phyloP scores from a whole-genome alignment of 345 rosid species.

The Conringia planisiliqua region DNA sequence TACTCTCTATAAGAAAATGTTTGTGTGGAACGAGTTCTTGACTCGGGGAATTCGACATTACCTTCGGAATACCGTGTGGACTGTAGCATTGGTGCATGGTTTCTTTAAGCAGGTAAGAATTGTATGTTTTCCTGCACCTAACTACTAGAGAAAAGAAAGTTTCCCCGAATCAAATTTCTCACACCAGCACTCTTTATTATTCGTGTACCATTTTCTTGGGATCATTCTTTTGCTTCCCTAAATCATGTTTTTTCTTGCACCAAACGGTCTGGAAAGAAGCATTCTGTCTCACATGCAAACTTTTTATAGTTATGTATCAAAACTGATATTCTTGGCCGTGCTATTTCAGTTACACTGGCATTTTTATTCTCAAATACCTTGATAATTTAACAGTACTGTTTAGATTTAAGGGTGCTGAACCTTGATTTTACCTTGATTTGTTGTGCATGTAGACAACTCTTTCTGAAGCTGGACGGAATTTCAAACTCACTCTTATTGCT shows the following conservation, averaged over 20 bases:
- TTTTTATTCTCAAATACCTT: constrained; percentile 1
- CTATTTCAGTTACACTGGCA: neutral
- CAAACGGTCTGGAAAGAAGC: neutral
- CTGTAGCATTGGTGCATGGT: constrained; percentile 95
- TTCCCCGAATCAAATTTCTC: neutral
- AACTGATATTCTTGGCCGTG: neutral
- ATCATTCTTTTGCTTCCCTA: neutral
- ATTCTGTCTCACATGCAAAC: constrained; percentile 2
- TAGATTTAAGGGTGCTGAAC: constrained; percentile 10
- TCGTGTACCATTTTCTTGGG: neutral
- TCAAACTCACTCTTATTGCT: constrained; percentile 84
- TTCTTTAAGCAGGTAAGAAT: constrained; percentile 87
- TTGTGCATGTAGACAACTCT: constrained; percentile 57
- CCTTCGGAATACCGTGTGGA: constrained; percentile 90
- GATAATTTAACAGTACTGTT: neutral
- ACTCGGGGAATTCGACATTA: constrained; percentile 86
- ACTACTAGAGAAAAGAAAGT: neutral
- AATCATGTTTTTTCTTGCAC: neutral
- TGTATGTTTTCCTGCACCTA: constrained; percentile 20
- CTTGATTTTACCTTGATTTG: constrained; percentile 25
- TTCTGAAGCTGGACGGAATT: constrained; percentile 70
- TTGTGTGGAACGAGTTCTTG: constrained; percentile 98
- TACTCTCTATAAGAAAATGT: constrained; percentile 84
- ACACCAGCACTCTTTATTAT: neutral
- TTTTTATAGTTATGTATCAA: neutral